Conservation (phyloP, 129 eudicot genomes). For the Centella asiatica region DNA sequence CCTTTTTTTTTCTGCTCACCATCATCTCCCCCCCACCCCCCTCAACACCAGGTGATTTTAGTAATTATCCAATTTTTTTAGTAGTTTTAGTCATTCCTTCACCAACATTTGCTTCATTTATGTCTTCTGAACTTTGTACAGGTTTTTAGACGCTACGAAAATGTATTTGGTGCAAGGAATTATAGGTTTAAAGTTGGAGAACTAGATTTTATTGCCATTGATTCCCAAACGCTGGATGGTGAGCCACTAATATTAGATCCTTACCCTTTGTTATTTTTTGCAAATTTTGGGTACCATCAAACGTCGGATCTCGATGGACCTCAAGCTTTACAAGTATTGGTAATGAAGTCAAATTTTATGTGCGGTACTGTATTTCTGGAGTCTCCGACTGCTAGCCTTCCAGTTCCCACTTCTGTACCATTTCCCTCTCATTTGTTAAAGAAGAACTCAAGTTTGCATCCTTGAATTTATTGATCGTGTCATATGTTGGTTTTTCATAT, state of each 20-base stretch:
- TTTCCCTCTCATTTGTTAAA: too few relatives aligned
- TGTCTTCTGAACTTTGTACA: slow-evolving; percentile 25
- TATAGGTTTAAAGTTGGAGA: slow-evolving; percentile 56
- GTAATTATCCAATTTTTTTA: not conserved
- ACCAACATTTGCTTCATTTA: slow-evolving; percentile 2
- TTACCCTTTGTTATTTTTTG: not conserved
- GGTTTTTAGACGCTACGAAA: slow-evolving; percentile 76
- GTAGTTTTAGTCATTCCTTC: not conserved
- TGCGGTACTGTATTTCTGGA: not conserved
- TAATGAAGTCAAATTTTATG: not conserved
- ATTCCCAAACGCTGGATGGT: slow-evolving; percentile 96
- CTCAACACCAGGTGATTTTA: too few relatives aligned
- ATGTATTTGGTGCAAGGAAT: slow-evolving; percentile 70
- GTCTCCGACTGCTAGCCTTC: not conserved
- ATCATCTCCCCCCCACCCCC: too few relatives aligned
- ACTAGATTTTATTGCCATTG: slow-evolving; percentile 80
- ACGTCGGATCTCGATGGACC: not conserved
- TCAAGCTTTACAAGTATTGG: not conserved
- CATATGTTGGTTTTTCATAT: too few relatives aligned
- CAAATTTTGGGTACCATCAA: not conserved
- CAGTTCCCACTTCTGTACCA: too few relatives aligned
- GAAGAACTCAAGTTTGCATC: too few relatives aligned
- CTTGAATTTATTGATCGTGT: too few relatives aligned
- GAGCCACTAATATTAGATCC: slow-evolving; percentile 10
- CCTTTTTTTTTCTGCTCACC: too few relatives aligned